A percentile compares a stretch with the other conserved stretches of the same genome.
These are phyloP conservation scores for Starmerella apicola DNA, from an alignment of 805 yeast species.

Conservation along the genomic window DNA sequence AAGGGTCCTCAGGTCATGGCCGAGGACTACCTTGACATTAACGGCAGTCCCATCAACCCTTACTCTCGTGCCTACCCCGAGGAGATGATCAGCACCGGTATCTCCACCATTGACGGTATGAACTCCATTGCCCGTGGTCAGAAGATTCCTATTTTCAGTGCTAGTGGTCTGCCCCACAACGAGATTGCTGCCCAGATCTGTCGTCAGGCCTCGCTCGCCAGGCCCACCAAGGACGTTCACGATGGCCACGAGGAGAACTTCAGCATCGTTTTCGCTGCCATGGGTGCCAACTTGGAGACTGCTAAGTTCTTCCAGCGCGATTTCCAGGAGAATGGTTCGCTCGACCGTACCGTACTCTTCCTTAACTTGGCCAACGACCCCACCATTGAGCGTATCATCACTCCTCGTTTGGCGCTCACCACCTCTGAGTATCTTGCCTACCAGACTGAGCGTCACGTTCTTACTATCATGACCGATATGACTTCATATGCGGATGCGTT, in stretches of 20 bases:
- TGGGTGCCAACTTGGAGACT: constrained; percentile 99
- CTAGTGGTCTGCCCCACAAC: constrained; percentile 98
- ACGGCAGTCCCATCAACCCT: constrained; percentile 98
- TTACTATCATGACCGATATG: constrained; percentile 97
- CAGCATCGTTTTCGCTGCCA: constrained; percentile 98
- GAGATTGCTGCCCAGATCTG: constrained; percentile 99
- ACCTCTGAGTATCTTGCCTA: constrained; percentile 98
- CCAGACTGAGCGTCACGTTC: constrained; percentile 97
- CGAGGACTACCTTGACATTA: constrained; percentile 95
- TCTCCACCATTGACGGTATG: constrained; percentile 98
- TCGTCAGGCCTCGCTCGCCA: constrained; percentile 98
- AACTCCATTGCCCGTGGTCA: constrained; percentile 99
- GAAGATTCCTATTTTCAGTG: constrained; percentile 97
- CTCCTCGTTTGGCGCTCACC: constrained; percentile 97
- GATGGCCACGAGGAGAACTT: constrained; percentile 99
- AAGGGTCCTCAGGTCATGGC: constrained; percentile 98
- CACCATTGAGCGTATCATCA: constrained; percentile 97
- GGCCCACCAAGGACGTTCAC: constrained; percentile 98
- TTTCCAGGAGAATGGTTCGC: constrained; percentile 96
- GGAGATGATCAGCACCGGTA: constrained; percentile 99
- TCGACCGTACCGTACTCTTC: constrained; percentile 94
- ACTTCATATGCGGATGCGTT: constrained; percentile 99
- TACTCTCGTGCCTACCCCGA: constrained; percentile 97
- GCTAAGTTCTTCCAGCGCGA: constrained; percentile 98
- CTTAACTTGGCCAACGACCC: constrained; percentile 98